Evolutionary conservation across 805 yeast genomes (phyloP).

Genomic region (Monosporozyma yasuniensis): DNA sequence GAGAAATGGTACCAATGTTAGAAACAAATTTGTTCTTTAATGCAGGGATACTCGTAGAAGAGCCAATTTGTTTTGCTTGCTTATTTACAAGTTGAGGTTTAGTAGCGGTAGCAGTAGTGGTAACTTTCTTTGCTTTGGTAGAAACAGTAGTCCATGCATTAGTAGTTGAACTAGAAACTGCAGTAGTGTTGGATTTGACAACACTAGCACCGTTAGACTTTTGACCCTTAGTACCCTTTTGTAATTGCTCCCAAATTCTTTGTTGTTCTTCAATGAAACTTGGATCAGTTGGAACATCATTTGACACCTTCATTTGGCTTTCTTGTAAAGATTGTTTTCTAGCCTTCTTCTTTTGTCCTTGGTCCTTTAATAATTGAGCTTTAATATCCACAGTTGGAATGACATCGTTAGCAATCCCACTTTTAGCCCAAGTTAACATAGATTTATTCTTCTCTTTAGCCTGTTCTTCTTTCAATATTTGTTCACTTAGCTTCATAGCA

Average conservation of each 20-base stretch:
- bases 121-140: constrained; percentile 21
- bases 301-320: neutral
- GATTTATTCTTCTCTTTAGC: constrained; percentile 16
- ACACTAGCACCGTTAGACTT: constrained; percentile 39
- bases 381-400: constrained; percentile 15
- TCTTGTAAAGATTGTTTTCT: neutral
- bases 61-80: constrained; percentile 17
- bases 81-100: constrained; percentile 1
- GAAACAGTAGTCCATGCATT: constrained; percentile 28
- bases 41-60: constrained; percentile 24
- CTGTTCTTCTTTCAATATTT: constrained; percentile 15
- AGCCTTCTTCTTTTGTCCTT: neutral
- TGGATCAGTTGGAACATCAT: constrained; percentile 8
- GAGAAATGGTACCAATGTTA: constrained; percentile 1
- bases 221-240: constrained; percentile 54
- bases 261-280: constrained; percentile 27
- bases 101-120: constrained; percentile 7
- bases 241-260: constrained; percentile 42
- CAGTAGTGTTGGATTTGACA: constrained; percentile 28
- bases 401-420: constrained; percentile 9
- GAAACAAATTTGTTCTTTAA: constrained; percentile 14
- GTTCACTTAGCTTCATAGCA: constrained; percentile 16
- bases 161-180: constrained; percentile 1
- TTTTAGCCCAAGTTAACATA: constrained; percentile 26
- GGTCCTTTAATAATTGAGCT: constrained; percentile 8